Percentiles rank a stretch among this genome's conserved stretches.
Evolutionary conservation across 1,139 yeast genomes (phyloP).

Genomic region (Suhomyces chickasaworum): DNA sequence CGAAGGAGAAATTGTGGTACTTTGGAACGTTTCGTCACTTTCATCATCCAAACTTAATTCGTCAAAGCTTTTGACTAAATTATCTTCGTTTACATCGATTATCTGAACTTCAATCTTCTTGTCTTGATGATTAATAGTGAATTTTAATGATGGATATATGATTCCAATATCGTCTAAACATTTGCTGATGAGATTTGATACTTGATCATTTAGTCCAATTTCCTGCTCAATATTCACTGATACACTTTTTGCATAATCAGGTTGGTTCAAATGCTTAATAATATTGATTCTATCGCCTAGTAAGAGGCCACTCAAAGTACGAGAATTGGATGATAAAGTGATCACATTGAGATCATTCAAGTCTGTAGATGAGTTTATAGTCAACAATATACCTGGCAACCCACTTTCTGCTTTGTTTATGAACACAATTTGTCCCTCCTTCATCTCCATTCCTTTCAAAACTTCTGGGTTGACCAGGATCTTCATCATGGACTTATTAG

Average conservation of each 20-base stretch:
- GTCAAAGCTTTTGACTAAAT: constrained; percentile 27
- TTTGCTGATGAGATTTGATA: constrained; percentile 32
- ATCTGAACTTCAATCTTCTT: constrained; percentile 15
- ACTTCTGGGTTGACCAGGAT: constrained; percentile 55
- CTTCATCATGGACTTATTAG: constrained; percentile 38
- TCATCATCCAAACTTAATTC: constrained; percentile 22
- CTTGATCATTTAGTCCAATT: constrained; percentile 6
- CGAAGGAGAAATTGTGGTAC: constrained; percentile 44
- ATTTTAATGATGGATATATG: constrained; percentile 54
- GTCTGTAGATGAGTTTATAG: constrained; percentile 41
- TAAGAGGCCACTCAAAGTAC: constrained; percentile 58
- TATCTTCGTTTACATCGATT: constrained; percentile 27
- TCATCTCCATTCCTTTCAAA: constrained; percentile 54
- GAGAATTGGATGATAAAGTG: constrained; percentile 48
- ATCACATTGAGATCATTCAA: constrained; percentile 53
- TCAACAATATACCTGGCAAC: constrained; percentile 49
- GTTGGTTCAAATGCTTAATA: constrained; percentile 48
- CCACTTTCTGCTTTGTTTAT: constrained; percentile 49
- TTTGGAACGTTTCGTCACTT: constrained; percentile 16
- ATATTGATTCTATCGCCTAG: constrained; percentile 74
- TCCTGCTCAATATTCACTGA: constrained; percentile 16
- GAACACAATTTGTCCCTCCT: constrained; percentile 56
- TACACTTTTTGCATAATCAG: constrained; percentile 46
- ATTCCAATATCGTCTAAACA: constrained; percentile 53
- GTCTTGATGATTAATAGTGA: constrained; percentile 14